Evolutionary conservation across 139 green algal species (phyloP).

Genomic region (Asterochloris sp.): DNA sequence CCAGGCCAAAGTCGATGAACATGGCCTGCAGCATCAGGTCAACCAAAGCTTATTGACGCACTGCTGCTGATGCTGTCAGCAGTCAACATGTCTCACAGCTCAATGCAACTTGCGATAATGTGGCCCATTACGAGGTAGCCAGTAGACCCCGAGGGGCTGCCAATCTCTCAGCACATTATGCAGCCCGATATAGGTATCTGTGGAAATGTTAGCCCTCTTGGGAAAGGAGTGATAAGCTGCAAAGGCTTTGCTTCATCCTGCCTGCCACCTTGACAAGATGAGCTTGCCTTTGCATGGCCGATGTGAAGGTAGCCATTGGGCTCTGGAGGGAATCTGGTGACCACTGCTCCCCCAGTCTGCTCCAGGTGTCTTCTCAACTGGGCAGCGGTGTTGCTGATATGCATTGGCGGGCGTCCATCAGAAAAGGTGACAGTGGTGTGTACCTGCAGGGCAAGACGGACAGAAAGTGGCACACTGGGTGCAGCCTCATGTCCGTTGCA

Average conservation of each 20-base stretch:
- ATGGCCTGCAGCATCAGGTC: conserved; percentile 66
- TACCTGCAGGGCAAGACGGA: conserved; percentile 17
- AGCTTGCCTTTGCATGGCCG: conserved; percentile 91
- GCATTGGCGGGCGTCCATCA: conserved; percentile 49
- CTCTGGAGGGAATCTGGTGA: conserved; percentile 97
- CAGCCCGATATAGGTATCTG: background rate
- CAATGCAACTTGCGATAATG: no score
- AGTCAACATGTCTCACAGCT: no score
- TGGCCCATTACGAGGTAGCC: no score
- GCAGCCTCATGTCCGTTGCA: background rate
- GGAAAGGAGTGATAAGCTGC: background rate
- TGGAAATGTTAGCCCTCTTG: background rate
- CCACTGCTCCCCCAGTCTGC: conserved; percentile 79
- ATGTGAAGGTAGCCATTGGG: conserved; percentile 92
- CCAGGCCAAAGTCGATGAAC: conserved; percentile 98
- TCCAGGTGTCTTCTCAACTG: conserved; percentile 77
- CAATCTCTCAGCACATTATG: background rate
- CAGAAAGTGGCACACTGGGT: conserved; percentile 15
- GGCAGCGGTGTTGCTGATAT: conserved; percentile 80
- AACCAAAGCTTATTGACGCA: no score
- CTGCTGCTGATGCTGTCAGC: no score
- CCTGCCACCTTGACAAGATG: no score
- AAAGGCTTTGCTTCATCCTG: no score
- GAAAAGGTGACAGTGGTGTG: conserved; percentile 65
- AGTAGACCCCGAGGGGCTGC: background rate